Evolutionary conservation across 2,329 filamentous ascomycete genomes (phyloP).

Genomic region (Aspergillaceae sp.): DNA sequence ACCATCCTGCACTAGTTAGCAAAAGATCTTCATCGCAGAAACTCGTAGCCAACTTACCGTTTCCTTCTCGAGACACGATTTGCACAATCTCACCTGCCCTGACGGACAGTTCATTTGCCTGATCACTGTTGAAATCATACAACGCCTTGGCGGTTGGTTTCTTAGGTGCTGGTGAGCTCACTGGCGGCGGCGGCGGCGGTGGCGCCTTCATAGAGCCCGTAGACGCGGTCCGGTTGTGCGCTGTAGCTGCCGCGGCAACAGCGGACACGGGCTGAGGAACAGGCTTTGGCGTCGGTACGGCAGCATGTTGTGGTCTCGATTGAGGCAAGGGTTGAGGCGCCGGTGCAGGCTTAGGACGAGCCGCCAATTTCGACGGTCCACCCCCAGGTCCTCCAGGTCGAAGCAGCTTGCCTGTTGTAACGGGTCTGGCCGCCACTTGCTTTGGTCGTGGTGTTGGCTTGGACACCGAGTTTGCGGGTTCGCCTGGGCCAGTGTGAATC

Average conservation of each 20-base stretch:
- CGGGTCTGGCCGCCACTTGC: conserved; percentile 76
- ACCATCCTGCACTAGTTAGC: conserved; percentile 64
- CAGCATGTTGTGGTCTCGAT: conserved; percentile 23
- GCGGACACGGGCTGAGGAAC: conserved; percentile 39
- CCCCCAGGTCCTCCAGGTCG: conserved; percentile 81
- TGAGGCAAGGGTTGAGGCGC: conserved; percentile 30
- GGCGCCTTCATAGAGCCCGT: conserved; percentile 56
- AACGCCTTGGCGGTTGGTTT: conserved; percentile 81
- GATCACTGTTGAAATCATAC: conserved; percentile 84
- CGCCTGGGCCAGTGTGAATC: conserved; percentile 77
- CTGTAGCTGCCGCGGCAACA: conserved; percentile 28
- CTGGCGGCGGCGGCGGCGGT: conserved; percentile 57
- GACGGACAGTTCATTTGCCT: conserved; percentile 75
- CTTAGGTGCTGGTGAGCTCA: conserved; percentile 46
- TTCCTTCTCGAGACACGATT: conserved; percentile 88
- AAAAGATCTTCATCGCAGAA: background rate
- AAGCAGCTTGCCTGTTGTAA: conserved; percentile 87
- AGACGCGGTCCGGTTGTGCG: conserved; percentile 42
- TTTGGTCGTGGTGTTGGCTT: conserved; percentile 80
- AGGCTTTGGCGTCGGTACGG: conserved; percentile 17
- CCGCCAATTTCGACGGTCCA: conserved; percentile 61
- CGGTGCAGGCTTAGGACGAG: conserved; percentile 29
- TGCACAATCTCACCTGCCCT: conserved; percentile 72
- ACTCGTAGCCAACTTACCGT: conserved; percentile 55
- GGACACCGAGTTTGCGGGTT: conserved; percentile 73